Evolutionary conservation across 2,329 filamentous ascomycete genomes (phyloP).

Genomic region (Colletotrichum eremochloae): DNA sequence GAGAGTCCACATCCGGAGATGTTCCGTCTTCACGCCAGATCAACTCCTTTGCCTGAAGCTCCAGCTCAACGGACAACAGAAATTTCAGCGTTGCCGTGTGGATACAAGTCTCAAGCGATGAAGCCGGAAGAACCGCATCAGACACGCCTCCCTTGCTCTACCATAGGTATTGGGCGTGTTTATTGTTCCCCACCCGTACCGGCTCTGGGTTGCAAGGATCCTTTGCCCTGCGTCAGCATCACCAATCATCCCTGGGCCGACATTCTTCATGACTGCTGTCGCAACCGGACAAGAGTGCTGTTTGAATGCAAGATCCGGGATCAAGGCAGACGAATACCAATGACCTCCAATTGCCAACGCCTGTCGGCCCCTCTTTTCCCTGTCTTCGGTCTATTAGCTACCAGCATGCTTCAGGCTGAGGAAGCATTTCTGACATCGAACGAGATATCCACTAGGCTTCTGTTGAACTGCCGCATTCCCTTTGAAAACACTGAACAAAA

Average conservation of each 20-base stretch:
- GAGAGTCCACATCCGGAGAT: background rate
- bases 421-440: background rate
- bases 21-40: background rate
- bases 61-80: background rate
- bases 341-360: background rate
- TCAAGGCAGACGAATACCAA: background rate
- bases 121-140: background rate
- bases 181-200: background rate
- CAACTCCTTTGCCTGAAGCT: too few relatives aligned
- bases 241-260: background rate
- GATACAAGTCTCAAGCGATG: background rate
- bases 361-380: background rate
- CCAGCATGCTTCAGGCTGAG: background rate
- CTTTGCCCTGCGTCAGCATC: background rate
- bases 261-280: background rate
- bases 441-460: background rate
- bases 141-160: background rate
- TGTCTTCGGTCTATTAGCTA: background rate
- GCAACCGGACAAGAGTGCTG: background rate
- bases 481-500: background rate
- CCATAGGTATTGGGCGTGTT: background rate
- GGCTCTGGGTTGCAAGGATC: background rate
- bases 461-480: background rate
- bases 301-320: background rate
- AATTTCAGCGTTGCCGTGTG: background rate